phyloP scores from a whole-genome alignment of 1,139 yeast species.

The Candida freyschussii region DNA sequence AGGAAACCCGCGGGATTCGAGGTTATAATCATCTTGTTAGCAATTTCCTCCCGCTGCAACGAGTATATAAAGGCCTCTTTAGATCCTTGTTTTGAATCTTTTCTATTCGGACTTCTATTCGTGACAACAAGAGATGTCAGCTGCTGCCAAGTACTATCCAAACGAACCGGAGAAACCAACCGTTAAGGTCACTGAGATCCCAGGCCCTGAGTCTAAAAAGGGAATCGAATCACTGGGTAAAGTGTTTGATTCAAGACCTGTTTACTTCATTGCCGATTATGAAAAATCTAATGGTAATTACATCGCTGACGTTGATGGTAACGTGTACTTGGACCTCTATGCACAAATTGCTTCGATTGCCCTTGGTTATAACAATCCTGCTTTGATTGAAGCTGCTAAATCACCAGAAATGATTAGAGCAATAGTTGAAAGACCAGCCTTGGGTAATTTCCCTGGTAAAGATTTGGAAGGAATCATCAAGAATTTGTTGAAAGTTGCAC shows the following conservation, averaged over 20 bases:
- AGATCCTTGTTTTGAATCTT: no score
- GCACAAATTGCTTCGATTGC: constrained; percentile 75
- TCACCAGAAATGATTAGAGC: constrained; percentile 66
- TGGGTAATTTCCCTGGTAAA: constrained; percentile 67
- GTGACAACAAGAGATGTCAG: no score
- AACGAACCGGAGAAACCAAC: constrained; percentile 50
- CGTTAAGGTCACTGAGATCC: constrained; percentile 43
- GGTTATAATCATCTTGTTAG: no score
- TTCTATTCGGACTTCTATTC: no score
- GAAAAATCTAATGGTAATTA: constrained; percentile 64
- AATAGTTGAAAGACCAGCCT: constrained; percentile 66
- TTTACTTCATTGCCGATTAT: constrained; percentile 67
- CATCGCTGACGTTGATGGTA: constrained; percentile 68
- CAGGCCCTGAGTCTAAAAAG: constrained; percentile 54
- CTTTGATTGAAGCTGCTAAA: constrained; percentile 52
- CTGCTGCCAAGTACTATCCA: constrained; percentile 52
- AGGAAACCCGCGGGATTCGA: no score
- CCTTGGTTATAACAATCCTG: constrained; percentile 74
- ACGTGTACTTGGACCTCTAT: constrained; percentile 56
- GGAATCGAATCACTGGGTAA: constrained; percentile 45
- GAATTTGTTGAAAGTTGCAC: constrained; percentile 63
- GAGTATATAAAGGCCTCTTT: no score
- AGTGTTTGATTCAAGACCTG: constrained; percentile 63
- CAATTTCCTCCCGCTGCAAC: no score
- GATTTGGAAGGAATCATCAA: constrained; percentile 46